Evolutionary conservation across 345 rosid species (phyloP).

Genomic region (Eucalyptus pauciflora): DNA sequence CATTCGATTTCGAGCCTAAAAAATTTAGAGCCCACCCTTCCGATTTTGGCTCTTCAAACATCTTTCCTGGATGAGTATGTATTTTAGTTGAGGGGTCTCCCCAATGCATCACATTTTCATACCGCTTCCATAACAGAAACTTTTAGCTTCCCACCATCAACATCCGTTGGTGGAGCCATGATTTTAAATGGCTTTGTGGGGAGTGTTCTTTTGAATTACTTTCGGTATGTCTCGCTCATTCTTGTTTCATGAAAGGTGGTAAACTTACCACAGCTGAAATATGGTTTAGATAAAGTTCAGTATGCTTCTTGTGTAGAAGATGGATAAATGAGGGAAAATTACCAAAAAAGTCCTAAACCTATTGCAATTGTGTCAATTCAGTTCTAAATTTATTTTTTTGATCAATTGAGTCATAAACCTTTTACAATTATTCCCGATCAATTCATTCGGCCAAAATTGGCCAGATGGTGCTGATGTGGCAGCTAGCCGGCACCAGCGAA

Average conservation of each 20-base stretch:
- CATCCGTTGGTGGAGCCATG: conserved; percentile 19
- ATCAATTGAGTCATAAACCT: no score
- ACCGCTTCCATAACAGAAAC: background rate
- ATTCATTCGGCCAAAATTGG: no score
- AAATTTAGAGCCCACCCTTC: background rate
- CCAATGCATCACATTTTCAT: background rate
- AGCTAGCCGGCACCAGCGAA: no score
- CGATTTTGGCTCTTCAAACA: background rate
- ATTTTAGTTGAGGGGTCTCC: background rate
- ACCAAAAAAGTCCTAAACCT: no score
- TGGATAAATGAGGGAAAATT: background rate
- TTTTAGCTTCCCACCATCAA: conserved; percentile 36
- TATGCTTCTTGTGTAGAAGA: background rate
- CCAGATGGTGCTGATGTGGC: no score
- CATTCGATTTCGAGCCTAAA: background rate
- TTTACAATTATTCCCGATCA: no score
- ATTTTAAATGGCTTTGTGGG: conserved; percentile 39
- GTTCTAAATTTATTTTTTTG: no score
- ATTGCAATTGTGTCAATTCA: no score
- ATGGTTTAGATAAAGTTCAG: background rate
- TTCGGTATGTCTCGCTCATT: conserved; percentile 21
- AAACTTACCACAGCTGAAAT: background rate
- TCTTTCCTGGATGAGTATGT: background rate
- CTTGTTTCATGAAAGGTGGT: background rate
- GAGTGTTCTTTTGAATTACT: conserved; percentile 45